phyloP scores from a whole-genome alignment of 2,329 filamentous ascomycete species.

The Aspergillus piperis region DNA sequence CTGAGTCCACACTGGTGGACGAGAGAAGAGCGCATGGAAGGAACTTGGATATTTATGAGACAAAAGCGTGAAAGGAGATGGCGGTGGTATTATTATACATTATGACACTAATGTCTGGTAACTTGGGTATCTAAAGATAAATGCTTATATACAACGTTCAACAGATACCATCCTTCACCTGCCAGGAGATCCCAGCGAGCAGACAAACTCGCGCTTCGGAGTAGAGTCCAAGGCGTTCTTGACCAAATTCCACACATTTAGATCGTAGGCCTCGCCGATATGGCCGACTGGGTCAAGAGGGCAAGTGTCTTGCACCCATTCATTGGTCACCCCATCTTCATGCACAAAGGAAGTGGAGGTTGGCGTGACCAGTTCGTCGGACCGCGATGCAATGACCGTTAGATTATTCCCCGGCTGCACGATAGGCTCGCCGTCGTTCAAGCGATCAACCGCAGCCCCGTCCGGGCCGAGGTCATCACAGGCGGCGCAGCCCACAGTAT shows the following conservation, averaged over 20 bases:
- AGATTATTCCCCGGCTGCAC: constrained; percentile 36
- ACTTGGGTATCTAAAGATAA: background rate
- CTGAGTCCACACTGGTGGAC: constrained; percentile 10
- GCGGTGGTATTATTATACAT: constrained; percentile 8
- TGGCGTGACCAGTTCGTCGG: constrained; percentile 41
- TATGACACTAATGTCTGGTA: background rate
- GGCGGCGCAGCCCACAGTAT: constrained; percentile 34
- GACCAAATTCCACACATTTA: constrained; percentile 43
- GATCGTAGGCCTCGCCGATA: constrained; percentile 41
- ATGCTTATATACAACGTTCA: background rate
- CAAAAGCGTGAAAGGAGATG: background rate
- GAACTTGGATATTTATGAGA: background rate
- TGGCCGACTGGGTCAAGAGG: constrained; percentile 38
- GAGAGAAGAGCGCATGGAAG: background rate
- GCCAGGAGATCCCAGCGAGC: constrained; percentile 33
- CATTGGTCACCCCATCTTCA: constrained; percentile 36
- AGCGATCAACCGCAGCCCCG: constrained; percentile 29
- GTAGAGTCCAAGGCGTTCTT: constrained; percentile 37
- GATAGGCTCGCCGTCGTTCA: constrained; percentile 39
- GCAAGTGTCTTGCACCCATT: constrained; percentile 37
- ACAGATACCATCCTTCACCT: constrained; percentile 18
- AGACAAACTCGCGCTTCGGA: constrained; percentile 30
- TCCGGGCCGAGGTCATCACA: constrained; percentile 35
- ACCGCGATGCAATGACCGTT: constrained; percentile 37
- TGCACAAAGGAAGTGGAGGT: constrained; percentile 32